phyloP scores from a whole-genome alignment of 805 yeast species.

The Candida tammaniensis region DNA sequence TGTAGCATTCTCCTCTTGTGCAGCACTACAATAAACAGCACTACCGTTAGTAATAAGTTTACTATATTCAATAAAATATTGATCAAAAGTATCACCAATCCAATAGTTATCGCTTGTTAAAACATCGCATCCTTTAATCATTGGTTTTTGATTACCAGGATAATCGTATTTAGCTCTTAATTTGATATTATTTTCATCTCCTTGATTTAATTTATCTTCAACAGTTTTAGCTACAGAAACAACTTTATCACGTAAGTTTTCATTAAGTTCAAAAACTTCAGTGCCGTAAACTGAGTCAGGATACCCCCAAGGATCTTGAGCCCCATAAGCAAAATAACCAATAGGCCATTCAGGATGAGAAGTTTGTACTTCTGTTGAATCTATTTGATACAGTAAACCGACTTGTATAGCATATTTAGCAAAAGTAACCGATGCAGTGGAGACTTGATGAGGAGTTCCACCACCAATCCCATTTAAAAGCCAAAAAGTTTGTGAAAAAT shows the following conservation, averaged over 20 bases:
- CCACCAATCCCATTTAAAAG: constrained; percentile 67
- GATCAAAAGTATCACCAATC: constrained; percentile 51
- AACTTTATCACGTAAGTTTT: constrained; percentile 55
- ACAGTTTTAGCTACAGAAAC: constrained; percentile 42
- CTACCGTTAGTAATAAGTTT: constrained; percentile 54
- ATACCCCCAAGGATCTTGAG: constrained; percentile 45
- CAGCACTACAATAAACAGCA: constrained; percentile 57
- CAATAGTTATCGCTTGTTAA: constrained; percentile 61
- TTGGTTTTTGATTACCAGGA: constrained; percentile 9
- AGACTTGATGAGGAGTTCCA: constrained; percentile 52
- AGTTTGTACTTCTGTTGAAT: constrained; percentile 39
- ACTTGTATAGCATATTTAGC: constrained; percentile 62
- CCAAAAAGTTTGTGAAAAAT: constrained; percentile 58
- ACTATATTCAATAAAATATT: constrained; percentile 49
- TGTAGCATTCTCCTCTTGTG: constrained; percentile 67
- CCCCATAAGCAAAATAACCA: constrained; percentile 58
- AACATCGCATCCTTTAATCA: constrained; percentile 44
- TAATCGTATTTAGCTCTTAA: constrained; percentile 47
- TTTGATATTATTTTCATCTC: constrained; percentile 41
- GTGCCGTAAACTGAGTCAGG: constrained; percentile 60
- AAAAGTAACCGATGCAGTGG: constrained; percentile 59
- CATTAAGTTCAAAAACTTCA: constrained; percentile 63
- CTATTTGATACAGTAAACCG: constrained; percentile 57
- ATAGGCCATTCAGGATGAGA: constrained; percentile 51
- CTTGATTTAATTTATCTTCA: constrained; percentile 38